Evolutionary conservation across 1,284 basidiomycete species (phyloP), one percentile per base, ranked within the genome.

Genomic region (Cutaneotrichosporon sp.): DNA sequence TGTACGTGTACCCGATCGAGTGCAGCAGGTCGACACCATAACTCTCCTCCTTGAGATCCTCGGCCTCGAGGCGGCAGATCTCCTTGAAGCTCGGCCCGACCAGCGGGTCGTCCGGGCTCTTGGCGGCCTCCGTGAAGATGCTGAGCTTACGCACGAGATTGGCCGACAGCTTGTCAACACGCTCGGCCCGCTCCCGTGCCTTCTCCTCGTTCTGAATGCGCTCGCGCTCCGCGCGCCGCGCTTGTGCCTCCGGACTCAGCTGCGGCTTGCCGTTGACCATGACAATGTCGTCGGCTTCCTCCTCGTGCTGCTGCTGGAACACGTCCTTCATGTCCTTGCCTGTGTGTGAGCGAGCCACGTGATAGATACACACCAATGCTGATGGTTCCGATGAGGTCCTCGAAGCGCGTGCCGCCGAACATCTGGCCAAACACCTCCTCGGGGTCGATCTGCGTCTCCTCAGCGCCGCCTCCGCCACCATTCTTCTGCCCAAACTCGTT

Each of bases 281-380:
- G 21, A 79, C 72, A 50, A 73, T 69, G 58, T 68, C 66, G 60
- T 67, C 64, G 8, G 59, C 70, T 14, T 71, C 64, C 67, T 91
- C 89, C 11, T 85, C 87, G 58, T 90, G 90, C 18, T 92, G 94
- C 74, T 96, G 91, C 76, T 99, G 95, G 75, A 99, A 83, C 6
- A 94, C 95, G 7, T 92, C 87, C 83, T 99, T 99, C 97, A 99
- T 98, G 74, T 99, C 96, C 72, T 87, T 87, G 38, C 93, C 95
- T 71, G 93, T 61, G 34, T 18, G 89, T 58, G 9, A 51, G 52
- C 26, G 11, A 21, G 22, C 10, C n/a, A 9, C 2, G 4, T 4
- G 13, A 11, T 30, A 11, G 18, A 5, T 5, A 73, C 78, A 52
- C 36, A 77, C 81, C 81, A 46, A 82, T 81, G 60, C 74, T 78